These are phyloP conservation scores for Collybiopsis confluens DNA, from an alignment of 768 basidiomycete species.

Conservation along the genomic window DNA sequence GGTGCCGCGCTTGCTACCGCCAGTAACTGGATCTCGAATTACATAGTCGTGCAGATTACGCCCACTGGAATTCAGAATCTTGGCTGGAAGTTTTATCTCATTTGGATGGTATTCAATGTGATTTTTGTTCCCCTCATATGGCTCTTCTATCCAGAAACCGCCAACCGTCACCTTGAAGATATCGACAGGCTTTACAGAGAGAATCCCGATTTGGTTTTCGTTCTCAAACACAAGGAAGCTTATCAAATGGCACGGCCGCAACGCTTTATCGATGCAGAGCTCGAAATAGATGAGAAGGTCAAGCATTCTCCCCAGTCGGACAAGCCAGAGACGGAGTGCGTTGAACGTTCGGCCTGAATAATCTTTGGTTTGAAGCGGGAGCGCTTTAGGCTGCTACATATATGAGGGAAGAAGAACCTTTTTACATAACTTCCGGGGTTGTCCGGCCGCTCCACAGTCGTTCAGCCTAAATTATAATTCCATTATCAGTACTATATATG, in stretches of 20 bases:
- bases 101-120: conserved; percentile 46
- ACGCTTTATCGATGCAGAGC: conserved; percentile 36
- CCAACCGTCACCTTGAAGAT: conserved; percentile 47
- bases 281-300: conserved; percentile 15
- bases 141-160: conserved; percentile 45
- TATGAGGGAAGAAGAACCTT: too few species aligned
- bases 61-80: conserved; percentile 41
- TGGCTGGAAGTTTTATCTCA: conserved; percentile 47
- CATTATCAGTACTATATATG: too few species aligned
- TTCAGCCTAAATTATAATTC: too few species aligned
- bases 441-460: too few species aligned
- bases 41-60: conserved; percentile 46
- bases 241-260: conserved; percentile 39
- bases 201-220: conserved; percentile 30
- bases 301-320: not conserved
- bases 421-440: too few species aligned
- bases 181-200: conserved; percentile 46
- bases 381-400: too few species aligned
- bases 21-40: conserved; percentile 51
- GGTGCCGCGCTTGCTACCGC: conserved; percentile 46
- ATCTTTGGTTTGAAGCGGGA: too few species aligned
- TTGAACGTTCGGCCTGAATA: not conserved
- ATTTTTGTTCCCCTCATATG: conserved; percentile 44
- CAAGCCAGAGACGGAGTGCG: not conserved
- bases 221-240: conserved; percentile 38